Conservation (phyloP, 2,329 filamentous ascomycete genomes). For the Beauveria varroae region DNA sequence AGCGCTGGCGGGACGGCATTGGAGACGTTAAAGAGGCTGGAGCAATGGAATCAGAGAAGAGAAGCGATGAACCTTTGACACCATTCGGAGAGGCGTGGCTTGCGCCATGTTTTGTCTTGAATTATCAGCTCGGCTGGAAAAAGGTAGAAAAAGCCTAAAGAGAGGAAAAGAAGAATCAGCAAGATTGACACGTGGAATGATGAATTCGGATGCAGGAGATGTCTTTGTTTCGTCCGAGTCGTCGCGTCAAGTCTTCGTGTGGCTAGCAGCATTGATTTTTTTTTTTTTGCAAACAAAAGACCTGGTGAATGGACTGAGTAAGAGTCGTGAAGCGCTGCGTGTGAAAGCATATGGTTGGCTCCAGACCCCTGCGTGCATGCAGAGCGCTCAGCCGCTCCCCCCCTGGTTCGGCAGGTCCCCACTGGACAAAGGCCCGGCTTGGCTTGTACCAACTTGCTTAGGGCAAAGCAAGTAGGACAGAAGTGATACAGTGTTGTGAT, state of each 20-base stretch:
- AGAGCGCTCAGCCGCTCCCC: background rate
- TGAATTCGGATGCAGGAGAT: background rate
- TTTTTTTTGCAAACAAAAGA: background rate
- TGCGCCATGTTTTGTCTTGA: background rate
- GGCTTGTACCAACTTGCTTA: background rate
- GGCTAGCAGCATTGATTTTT: background rate
- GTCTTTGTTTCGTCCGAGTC: background rate
- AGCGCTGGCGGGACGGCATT: background rate
- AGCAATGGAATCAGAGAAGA: background rate
- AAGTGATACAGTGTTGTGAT: no score
- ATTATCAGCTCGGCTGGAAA: background rate
- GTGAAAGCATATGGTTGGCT: background rate
- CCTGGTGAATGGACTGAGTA: background rate
- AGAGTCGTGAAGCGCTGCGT: background rate
- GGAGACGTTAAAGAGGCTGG: background rate
- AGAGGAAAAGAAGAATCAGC: background rate
- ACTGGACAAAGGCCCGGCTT: background rate
- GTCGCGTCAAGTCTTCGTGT: background rate
- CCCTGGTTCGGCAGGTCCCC: background rate
- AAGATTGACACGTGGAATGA: background rate
- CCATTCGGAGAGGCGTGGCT: background rate
- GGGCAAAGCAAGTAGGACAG: no score
- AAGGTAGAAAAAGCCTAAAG: no score
- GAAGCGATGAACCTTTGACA: background rate
- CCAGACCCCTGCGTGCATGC: background rate